Evolutionary conservation across 2,329 filamentous ascomycete genomes (phyloP).

Genomic region (Talaromyces verruculosus): DNA sequence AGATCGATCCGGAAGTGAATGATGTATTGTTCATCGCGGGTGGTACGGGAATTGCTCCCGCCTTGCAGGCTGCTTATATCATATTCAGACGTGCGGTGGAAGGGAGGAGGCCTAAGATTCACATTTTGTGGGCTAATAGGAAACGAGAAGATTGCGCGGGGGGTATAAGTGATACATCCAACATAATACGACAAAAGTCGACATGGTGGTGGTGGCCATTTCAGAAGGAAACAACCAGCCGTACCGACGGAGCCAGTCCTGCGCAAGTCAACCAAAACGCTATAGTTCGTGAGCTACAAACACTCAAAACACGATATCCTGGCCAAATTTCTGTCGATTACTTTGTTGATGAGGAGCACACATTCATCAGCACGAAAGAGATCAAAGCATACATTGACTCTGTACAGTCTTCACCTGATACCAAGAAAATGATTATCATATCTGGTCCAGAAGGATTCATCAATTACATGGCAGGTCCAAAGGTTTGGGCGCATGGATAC

Average conservation of each 20-base stretch:
- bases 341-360: constrained; percentile 78
- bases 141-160: constrained; percentile 64
- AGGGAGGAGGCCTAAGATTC: constrained; percentile 51
- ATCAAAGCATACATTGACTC: constrained; percentile 44
- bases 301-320: constrained; percentile 59
- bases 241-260: constrained; percentile 13
- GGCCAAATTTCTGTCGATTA: constrained; percentile 66
- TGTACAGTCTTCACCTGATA: constrained; percentile 24
- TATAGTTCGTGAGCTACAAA: constrained; percentile 63
- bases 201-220: constrained; percentile 36
- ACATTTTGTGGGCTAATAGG: constrained; percentile 81
- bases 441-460: constrained; percentile 93
- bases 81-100: constrained; percentile 45
- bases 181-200: constrained; percentile 24
- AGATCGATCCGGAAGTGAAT: constrained; percentile 55
- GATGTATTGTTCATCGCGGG: constrained; percentile 82
- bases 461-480: constrained; percentile 73
- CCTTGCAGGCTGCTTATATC: constrained; percentile 72
- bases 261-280: constrained; percentile 24
- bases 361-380: constrained; percentile 58
- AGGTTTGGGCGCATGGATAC: constrained; percentile 68
- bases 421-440: constrained; percentile 65
- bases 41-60: constrained; percentile 88
- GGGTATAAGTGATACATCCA: constrained; percentile 53
- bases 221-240: constrained; percentile 24